Conservation (phyloP, 805 yeast species). For the Grigorovia humatica region DNA sequence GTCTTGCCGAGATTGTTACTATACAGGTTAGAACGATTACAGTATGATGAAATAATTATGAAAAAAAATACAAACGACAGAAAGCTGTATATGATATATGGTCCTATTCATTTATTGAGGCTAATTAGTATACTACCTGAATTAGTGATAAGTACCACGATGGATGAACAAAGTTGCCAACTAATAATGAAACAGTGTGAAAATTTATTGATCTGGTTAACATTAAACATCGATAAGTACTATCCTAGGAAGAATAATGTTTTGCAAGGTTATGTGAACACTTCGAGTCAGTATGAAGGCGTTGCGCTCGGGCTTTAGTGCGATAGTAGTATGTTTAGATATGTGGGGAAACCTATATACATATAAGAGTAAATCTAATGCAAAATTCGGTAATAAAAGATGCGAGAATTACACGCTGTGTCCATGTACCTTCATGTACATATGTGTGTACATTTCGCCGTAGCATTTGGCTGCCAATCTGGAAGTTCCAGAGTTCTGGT, state of each 20-base stretch:
- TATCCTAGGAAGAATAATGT: constrained; percentile 5
- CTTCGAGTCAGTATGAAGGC: constrained; percentile 29
- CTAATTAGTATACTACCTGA: constrained; percentile 74
- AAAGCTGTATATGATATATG: constrained; percentile 39
- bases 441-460: too few relatives aligned
- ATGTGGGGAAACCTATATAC: background rate
- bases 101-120: constrained; percentile 73
- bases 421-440: too few relatives aligned
- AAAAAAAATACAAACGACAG: constrained; percentile 7
- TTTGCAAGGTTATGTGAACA: constrained; percentile 20
- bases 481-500: too few relatives aligned
- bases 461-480: too few relatives aligned
- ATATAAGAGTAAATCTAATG: background rate
- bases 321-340: background rate
- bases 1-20: constrained; percentile 33
- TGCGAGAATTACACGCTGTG: too few relatives aligned
- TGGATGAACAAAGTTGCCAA: constrained; percentile 59
- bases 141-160: constrained; percentile 61
- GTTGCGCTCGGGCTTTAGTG: constrained; percentile 24
- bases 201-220: constrained; percentile 20
- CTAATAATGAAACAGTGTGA: constrained; percentile 23
- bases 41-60: constrained; percentile 16
- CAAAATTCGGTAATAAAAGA: too few relatives aligned
- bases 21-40: constrained; percentile 25
- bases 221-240: constrained; percentile 8